Base-by-base conservation (phyloP, 306 rosid species). In the Quercus robur region DNA sequence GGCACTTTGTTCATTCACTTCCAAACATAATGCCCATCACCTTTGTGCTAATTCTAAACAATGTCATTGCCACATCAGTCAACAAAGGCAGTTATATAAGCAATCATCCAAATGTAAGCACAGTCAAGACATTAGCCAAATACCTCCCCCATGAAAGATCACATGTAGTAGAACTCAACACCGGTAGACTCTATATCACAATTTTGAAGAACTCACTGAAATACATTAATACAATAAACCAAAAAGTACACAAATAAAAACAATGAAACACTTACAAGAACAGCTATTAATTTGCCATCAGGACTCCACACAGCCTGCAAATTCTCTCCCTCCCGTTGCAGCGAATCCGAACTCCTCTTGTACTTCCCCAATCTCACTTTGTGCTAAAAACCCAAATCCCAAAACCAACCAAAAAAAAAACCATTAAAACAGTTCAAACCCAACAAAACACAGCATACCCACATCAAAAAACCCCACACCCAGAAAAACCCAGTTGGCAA, bases 221-320 rank as follows among this genome's bases (percentile, higher is more conserved):
- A 68, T 5, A 71, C 12, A 51, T 62, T 8, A 26, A 25, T 14
- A 44, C 57, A 59, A 75, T 20, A 55, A 67, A 75, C 44, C 20
- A 19, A 30, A 18, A 64, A 12, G 8, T 18, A 56, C 35, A 30
- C 46, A 18, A 3, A 3, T 26, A 8, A 2, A 75, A 78, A 67
- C 31, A 72, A 56, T 20, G 52, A 19, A 77, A 66, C 12, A 81
- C 94, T 90, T 87, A 95, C 99, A 80, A 93, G 87, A 82, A 95
- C 79, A 63, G 97, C 97, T 4, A 95, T 88, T 80, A 95, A 79
- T 85, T 95, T 93, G 75, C 91, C 78, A 86, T 95, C 99, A 63
- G 97, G 97, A 78, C 99, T 95, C 99, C 98, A 93, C 81, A 88
- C 94, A 2, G 99, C 99, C 91, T 90, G 95, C 90, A 89, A 20